These are phyloP conservation scores for Blastocrithidia nonstop DNA, from an alignment of 208 protist species.

Conservation along the genomic window DNA sequence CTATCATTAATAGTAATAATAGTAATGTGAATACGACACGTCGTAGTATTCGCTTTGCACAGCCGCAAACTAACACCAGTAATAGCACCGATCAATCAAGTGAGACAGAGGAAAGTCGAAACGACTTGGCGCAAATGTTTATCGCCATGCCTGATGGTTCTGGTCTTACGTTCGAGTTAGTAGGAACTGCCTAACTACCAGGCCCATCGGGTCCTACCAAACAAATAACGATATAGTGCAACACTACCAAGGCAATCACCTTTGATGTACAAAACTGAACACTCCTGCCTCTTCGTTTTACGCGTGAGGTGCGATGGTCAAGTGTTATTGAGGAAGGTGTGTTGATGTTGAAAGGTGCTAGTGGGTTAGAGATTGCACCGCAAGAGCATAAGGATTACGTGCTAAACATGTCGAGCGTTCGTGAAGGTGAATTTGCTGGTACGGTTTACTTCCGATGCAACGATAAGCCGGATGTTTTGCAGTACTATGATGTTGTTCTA, in stretches of 20 bases:
- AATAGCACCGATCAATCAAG: not conserved
- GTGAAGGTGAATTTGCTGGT: constrained; percentile 66
- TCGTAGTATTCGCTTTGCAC: too few species aligned
- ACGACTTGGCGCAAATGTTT: constrained; percentile 81
- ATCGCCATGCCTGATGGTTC: constrained; percentile 86
- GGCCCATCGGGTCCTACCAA: constrained; percentile 26
- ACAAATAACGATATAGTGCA: constrained; percentile 26
- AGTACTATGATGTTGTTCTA: constrained; percentile 73
- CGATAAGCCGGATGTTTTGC: constrained; percentile 73
- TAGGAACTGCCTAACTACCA: constrained; percentile 37
- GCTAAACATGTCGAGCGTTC: constrained; percentile 62
- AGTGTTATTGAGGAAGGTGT: constrained; percentile 36
- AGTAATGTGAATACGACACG: too few species aligned
- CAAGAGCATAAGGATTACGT: constrained; percentile 36
- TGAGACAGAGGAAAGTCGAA: not conserved
- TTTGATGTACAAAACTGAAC: constrained; percentile 82
- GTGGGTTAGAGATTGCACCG: constrained; percentile 76
- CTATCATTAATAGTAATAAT: not conserved
- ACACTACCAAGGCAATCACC: constrained; percentile 16
- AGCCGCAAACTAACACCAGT: too few species aligned
- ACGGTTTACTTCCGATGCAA: constrained; percentile 33
- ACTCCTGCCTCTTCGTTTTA: constrained; percentile 67
- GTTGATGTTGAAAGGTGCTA: constrained; percentile 28
- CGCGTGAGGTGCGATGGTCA: constrained; percentile 50
- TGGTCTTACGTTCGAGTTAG: constrained; percentile 64